phyloP scores from a whole-genome alignment of 768 basidiomycete species.

The Rhizopogon salebrosus region DNA sequence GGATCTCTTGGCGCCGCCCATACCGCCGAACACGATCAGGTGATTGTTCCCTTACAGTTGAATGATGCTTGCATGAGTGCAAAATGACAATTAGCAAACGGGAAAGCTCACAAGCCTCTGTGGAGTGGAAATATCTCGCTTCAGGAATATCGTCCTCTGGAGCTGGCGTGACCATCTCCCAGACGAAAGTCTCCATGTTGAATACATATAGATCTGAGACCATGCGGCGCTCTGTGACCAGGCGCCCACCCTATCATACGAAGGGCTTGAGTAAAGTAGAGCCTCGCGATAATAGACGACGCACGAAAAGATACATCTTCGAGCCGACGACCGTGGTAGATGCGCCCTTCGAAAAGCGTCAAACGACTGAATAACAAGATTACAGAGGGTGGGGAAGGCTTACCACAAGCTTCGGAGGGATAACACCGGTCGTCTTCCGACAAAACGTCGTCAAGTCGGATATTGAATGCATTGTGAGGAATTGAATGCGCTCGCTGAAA shows the following conservation, averaged over 20 bases:
- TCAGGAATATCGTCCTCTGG: slow-evolving; percentile 69
- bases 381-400: not conserved
- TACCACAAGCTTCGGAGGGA: slow-evolving; percentile 84
- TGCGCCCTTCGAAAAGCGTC: slow-evolving; percentile 56
- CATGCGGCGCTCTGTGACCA: slow-evolving; percentile 84
- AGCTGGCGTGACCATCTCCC: slow-evolving; percentile 63
- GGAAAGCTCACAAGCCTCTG: slow-evolving; percentile 65
- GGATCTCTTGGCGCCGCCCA: slow-evolving; percentile 77
- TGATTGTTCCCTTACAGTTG: slow-evolving; percentile 69
- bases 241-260: slow-evolving; percentile 68
- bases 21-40: slow-evolving; percentile 91
- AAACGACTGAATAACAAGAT: not conserved
- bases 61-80: slow-evolving; percentile 10
- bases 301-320: slow-evolving; percentile 86
- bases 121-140: slow-evolving; percentile 92
- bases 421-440: slow-evolving; percentile 77
- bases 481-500: not conserved
- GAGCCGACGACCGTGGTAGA: slow-evolving; percentile 88
- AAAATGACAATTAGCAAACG: not conserved
- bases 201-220: slow-evolving; percentile 88
- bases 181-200: slow-evolving; percentile 74
- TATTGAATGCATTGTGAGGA: slow-evolving; percentile 61
- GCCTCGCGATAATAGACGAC: slow-evolving; percentile 22
- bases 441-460: slow-evolving; percentile 87
- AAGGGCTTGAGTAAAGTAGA: not conserved